A percentile compares a stretch with the other conserved stretches of the same genome.
Evolutionary conservation across 768 basidiomycete genomes (phyloP).

Genomic region (Cytidiella melzeri): DNA sequence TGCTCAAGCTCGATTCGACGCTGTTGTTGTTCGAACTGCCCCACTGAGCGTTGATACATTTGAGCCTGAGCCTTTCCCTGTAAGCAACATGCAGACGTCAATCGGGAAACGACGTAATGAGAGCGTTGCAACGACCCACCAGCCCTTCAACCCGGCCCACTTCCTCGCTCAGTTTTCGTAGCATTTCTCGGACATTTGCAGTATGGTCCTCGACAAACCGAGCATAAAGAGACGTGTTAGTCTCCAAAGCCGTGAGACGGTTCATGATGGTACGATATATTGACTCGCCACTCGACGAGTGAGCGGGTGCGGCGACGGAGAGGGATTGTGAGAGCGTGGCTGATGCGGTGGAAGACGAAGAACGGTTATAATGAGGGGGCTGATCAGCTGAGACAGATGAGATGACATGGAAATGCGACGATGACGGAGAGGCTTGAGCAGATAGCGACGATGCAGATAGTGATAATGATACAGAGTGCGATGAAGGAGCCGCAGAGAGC

Average conservation of each 20-base stretch:
- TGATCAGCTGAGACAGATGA: constrained; percentile 8
- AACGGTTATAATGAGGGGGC: constrained; percentile 3
- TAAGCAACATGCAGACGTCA: background rate
- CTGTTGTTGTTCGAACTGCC: constrained; percentile 67
- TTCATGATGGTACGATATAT: constrained; percentile 98
- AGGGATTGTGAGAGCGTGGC: constrained; percentile 7
- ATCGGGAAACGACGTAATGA: background rate
- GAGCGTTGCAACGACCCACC: constrained; percentile 36
- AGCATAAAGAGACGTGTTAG: constrained; percentile 79
- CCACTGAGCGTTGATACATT: constrained; percentile 53
- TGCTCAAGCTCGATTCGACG: constrained; percentile 66
- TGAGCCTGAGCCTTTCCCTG: constrained; percentile 70
- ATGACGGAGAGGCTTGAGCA: background rate
- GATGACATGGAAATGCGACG: background rate
- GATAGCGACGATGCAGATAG: background rate
- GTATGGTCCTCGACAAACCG: constrained; percentile 90
- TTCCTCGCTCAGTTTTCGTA: constrained; percentile 71
- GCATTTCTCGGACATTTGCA: constrained; percentile 61
- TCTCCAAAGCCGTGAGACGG: constrained; percentile 76
- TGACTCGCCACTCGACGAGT: constrained; percentile 62
- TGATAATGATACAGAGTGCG: constrained; percentile 14
- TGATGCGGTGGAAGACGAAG: background rate
- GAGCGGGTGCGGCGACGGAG: constrained; percentile 16
- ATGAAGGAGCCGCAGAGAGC: constrained; percentile 10
- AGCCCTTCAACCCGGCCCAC: constrained; percentile 72